Base-by-base conservation (phyloP, 2,329 filamentous ascomycete species). In the Chrysoporthe austroafricana region DNA sequence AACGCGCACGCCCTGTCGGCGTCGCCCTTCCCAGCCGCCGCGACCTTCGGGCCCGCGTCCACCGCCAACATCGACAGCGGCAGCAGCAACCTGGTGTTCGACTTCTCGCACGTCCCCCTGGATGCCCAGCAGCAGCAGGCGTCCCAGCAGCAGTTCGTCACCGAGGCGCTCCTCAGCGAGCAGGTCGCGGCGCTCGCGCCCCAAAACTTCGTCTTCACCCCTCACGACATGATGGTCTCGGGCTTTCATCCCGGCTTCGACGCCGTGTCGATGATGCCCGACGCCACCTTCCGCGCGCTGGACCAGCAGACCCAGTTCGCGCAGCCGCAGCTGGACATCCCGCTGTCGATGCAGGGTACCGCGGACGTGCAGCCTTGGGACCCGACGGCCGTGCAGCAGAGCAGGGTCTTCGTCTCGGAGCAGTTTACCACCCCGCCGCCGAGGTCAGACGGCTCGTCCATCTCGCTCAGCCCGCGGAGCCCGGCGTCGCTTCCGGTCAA, bases 311-410 rank as follows among this genome's bases (percentile, higher is more conserved):
- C 44, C 9, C 64, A 64, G 26, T 62, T 66, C 14, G 26, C 62
- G 4, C 43, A 60, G 39, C 26, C 26, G 26, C 76, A 79, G 50
- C 73, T 83, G 36, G 75, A 76, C 58, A 80, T 81, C n/a, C 76
- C 79, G 7, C 74, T 77, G 48, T 74, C 77, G 0, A 76, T 79
- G 62, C 80, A 79, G 60, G 76, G 77, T 36, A 73, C 75, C 36
- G 71, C 73, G 66, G 75, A 81, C 64, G 77, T 79, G 21, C 76
- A 77, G 5, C 78, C 82, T 46, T 85, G 84, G 84, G 78, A 79
- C 58, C 77, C 79, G 2, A 74, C 78, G 3, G 77, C 76, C 42
- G 71, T 80, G 1, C 75, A 46, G n/a, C 59, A 77, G 50, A 34
- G 52, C 74, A 74, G 75, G 11, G 72, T 74, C 46, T 77, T 81